These are phyloP conservation scores for Lactarius pseudohatsudake DNA, from an alignment of 768 basidiomycete genomes.

Conservation along the genomic window DNA sequence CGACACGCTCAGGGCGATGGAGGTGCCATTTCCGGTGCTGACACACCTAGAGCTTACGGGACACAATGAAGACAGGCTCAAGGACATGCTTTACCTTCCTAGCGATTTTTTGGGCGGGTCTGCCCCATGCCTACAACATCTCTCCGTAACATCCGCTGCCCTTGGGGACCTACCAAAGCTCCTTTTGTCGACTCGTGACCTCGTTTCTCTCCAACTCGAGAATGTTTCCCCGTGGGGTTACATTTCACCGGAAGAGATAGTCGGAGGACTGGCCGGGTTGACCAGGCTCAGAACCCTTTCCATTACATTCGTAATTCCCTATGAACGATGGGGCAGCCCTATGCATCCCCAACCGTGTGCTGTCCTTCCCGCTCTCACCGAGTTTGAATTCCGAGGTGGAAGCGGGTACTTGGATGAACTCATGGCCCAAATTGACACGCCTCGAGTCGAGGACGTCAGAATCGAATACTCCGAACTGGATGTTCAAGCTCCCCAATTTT, in stretches of 20 bases:
- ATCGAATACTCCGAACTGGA: not conserved
- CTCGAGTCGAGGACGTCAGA: not conserved
- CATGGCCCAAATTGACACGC: not conserved
- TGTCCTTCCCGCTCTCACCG: not conserved
- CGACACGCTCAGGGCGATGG: not conserved
- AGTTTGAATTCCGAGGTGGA: not conserved
- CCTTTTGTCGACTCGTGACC: not conserved
- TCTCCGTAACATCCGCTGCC: not conserved
- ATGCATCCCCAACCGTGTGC: not conserved
- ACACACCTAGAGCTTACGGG: not conserved
- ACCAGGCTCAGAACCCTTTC: not conserved
- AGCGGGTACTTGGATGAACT: not conserved
- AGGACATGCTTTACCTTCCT: not conserved
- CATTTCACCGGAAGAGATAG: not conserved
- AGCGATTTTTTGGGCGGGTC: not conserved
- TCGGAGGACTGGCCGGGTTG: not conserved
- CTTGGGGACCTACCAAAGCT: not conserved
- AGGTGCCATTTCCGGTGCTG: not conserved
- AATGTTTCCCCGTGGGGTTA: rapidly evolving
- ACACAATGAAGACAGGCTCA: too few relatives aligned
- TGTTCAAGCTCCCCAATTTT: not conserved
- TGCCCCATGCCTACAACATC: not conserved
- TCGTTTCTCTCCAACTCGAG: not conserved
- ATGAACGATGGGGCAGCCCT: not conserved
- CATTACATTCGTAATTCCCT: not conserved